Conservation (phyloP, 345 rosid species). For the Populus euphratica region DNA sequence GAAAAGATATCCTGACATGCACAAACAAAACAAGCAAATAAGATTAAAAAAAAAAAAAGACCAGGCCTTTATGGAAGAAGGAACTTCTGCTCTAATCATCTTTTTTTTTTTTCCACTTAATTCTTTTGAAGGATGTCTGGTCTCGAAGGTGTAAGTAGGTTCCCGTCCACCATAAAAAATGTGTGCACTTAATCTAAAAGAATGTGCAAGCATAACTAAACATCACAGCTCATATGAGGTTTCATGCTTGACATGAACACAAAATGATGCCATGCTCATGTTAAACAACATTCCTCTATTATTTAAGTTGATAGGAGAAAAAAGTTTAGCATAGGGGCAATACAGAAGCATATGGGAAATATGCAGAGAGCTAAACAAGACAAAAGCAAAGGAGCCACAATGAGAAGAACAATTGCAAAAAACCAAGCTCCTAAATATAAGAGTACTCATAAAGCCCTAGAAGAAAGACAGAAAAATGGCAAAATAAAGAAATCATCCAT, state of each 20-base stretch:
- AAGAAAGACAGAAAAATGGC: background rate
- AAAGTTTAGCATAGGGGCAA: background rate
- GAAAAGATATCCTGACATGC: background rate
- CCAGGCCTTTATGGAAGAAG: background rate
- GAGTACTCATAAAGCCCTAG: background rate
- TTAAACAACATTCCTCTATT: conserved; percentile 3
- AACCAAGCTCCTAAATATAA: background rate
- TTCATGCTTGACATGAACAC: background rate
- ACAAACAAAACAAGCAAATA: background rate
- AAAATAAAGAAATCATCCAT: background rate
- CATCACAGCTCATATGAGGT: background rate
- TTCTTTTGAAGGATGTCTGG: background rate
- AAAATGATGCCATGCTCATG: background rate
- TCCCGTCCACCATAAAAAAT: background rate
- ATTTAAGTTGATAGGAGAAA: background rate
- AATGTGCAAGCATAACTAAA: background rate
- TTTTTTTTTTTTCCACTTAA: background rate
- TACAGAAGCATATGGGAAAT: background rate
- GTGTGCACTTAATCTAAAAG: background rate
- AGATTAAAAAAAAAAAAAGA: background rate
- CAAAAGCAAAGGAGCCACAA: background rate
- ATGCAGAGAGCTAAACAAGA: background rate
- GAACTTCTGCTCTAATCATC: background rate
- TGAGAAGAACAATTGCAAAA: background rate
- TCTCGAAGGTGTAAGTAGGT: background rate